phyloP scores from a whole-genome alignment of 1,139 yeast genomes.

The Debaryomycetaceae sp. region DNA sequence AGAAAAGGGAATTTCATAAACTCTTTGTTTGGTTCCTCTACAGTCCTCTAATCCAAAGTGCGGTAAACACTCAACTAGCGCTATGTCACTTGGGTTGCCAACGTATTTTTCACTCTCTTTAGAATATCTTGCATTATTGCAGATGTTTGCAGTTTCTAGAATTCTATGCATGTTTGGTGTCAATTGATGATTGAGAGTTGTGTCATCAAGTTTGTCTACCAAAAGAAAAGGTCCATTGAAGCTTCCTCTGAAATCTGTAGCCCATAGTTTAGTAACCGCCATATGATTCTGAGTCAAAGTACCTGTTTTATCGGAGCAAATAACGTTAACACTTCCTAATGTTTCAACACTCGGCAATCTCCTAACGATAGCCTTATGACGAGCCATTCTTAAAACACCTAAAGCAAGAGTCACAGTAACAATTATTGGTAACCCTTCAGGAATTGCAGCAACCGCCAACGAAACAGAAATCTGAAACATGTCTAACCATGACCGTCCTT shows the following conservation, averaged over 20 bases:
- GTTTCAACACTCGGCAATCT: constrained; percentile 95
- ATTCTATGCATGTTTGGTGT: constrained; percentile 52
- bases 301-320: constrained; percentile 94
- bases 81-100: constrained; percentile 95
- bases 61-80: constrained; percentile 70
- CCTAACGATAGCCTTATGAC: constrained; percentile 86
- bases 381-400: constrained; percentile 95
- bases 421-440: constrained; percentile 95
- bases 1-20: constrained; percentile 78
- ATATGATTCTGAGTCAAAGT: constrained; percentile 91
- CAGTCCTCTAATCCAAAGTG: constrained; percentile 70
- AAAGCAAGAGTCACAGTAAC: constrained; percentile 94
- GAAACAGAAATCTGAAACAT: constrained; percentile 97
- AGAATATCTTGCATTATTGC: constrained; percentile 77
- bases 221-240: constrained; percentile 43
- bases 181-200: constrained; percentile 40
- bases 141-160: constrained; percentile 67
- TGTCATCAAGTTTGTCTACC: constrained; percentile 45
- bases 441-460: constrained; percentile 96
- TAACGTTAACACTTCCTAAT: constrained; percentile 89
- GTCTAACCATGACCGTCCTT: constrained; percentile 92
- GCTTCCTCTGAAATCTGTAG: constrained; percentile 64
- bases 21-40: constrained; percentile 56
- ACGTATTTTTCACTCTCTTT: constrained; percentile 66
- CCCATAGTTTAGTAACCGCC: constrained; percentile 87